A percentile compares a stretch with the other conserved stretches of the same genome.
Evolutionary conservation across 1,284 basidiomycete species (phyloP).

Genomic region (Apiotrichum akiyoshidainum): DNA sequence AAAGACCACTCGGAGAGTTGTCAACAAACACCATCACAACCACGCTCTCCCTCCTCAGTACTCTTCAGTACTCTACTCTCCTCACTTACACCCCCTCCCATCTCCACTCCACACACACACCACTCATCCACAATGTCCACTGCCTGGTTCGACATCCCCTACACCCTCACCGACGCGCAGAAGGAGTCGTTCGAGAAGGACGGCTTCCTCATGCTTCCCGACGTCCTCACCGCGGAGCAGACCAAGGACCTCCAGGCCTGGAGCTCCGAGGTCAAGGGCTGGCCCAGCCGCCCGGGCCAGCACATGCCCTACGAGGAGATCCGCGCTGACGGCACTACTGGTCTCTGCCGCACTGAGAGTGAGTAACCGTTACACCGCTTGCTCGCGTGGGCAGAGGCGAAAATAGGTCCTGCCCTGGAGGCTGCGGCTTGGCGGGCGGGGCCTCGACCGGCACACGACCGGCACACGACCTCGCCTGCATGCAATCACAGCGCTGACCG

Average conservation of each 20-base stretch:
- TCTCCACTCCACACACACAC: background rate
- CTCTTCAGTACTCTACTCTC: background rate
- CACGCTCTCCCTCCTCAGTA: too few relatives aligned
- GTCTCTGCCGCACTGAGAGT: conserved; percentile 40
- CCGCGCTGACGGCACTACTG: conserved; percentile 29
- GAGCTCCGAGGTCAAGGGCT: conserved; percentile 36
- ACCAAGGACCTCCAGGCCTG: conserved; percentile 28
- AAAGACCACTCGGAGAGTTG: too few relatives aligned
- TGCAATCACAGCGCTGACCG: background rate
- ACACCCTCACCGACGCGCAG: conserved; percentile 23
- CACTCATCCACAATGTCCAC: background rate
- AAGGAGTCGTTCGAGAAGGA: conserved; percentile 22
- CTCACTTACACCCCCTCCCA: background rate
- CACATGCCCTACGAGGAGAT: conserved; percentile 44
- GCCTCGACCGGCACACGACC: too few relatives aligned
- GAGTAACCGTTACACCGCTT: conserved; percentile 7
- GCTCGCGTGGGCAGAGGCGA: background rate
- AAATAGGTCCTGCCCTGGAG: background rate
- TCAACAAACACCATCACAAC: too few relatives aligned
- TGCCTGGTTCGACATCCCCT: conserved; percentile 17
- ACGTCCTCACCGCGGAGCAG: conserved; percentile 24
- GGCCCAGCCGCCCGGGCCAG: conserved; percentile 31
- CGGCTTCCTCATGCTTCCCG: conserved; percentile 31
- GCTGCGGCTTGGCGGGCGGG: too few relatives aligned
- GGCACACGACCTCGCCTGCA: too few relatives aligned